Base-by-base conservation (phyloP, 2,329 filamentous ascomycete species). In the Trichoderma afroharzianum region DNA sequence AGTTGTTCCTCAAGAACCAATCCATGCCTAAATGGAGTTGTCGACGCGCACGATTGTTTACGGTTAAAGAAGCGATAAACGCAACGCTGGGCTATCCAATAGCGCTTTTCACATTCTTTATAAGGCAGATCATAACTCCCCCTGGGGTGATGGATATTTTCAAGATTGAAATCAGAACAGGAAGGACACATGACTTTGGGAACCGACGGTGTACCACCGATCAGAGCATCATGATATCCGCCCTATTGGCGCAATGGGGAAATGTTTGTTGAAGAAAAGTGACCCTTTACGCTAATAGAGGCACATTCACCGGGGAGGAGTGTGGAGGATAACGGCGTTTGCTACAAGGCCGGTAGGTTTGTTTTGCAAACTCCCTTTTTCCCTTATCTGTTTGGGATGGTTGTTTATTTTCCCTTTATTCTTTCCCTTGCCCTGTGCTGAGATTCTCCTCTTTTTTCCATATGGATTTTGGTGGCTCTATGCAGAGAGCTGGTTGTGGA, bases 31-130 rank as follows among this genome's bases (percentile, higher is more conserved):
- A 75, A 75, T 63, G 74, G 72, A 24, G 26, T 50, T 9, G 6
- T 28, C 32, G 30, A 62, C 30, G 8, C 15, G 28, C 43, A 32
- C 14, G 57, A 21, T 24, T 53, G 15, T 39, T n/a, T 36, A 53
- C 43, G 47, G 39, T 36, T 14, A n/a, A 62, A 24, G 43, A 32
- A 53, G 50, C 58, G 32, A 68, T 76, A 74, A 75, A 74, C 76
- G 74, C 76, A 72, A 74, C 72, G 71, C 70, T 77, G 73, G 72
- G 75, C 77, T 76, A 73, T 69, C 71, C 74, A 74, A 78, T 74
- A 72, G 73, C 72, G 73, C 73, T 76, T 74, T 74, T 74, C 71
- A 78, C 72, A 74, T 70, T 76, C 76, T 79, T 78, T 74, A 77
- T 72, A 73, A 75, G 75, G 36, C 26, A 57, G 28, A 30, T 64